Conservation (phyloP, 2,329 filamentous ascomycete species). For the Diplocarpon rosae region DNA sequence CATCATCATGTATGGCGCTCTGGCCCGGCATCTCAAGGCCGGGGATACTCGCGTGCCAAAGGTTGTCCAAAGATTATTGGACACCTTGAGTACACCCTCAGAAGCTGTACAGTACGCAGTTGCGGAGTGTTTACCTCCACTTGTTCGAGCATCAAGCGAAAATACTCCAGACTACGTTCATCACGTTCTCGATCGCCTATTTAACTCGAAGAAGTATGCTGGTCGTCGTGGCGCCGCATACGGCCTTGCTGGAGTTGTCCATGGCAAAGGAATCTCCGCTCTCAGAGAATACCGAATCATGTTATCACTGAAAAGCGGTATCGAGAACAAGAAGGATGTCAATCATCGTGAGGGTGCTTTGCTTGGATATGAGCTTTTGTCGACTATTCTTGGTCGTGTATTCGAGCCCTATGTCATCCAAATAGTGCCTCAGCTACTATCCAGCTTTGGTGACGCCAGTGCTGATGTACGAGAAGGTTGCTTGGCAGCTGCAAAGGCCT, state of each 20-base stretch:
- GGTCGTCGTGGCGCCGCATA: constrained; percentile 87
- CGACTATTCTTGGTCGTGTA: constrained; percentile 71
- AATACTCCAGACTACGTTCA: constrained; percentile 73
- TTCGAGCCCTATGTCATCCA: constrained; percentile 98
- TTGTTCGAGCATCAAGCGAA: constrained; percentile 71
- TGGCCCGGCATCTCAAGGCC: constrained; percentile 73
- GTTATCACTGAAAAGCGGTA: constrained; percentile 64
- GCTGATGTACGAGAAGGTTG: constrained; percentile 87
- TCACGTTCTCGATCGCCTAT: constrained; percentile 68
- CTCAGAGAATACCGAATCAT: constrained; percentile 81
- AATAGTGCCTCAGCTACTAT: constrained; percentile 81
- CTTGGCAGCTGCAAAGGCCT: constrained; percentile 85
- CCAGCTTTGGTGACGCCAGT: constrained; percentile 79
- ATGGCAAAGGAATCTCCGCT: constrained; percentile 73
- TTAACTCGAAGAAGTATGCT: constrained; percentile 86
- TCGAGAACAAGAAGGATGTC: constrained; percentile 91
- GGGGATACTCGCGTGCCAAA: constrained; percentile 82
- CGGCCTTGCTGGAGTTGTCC: constrained; percentile 80
- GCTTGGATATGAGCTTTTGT: constrained; percentile 82
- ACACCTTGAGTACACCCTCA: constrained; percentile 84
- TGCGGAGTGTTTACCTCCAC: constrained; percentile 81
- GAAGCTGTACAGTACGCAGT: constrained; percentile 96
- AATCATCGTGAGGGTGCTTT: constrained; percentile 83
- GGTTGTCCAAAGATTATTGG: constrained; percentile 76
- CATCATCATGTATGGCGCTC: constrained; percentile 90